These are phyloP conservation scores for Ophiostoma perfectum DNA, from an alignment of 2,329 filamentous ascomycete species.

Conservation along the genomic window DNA sequence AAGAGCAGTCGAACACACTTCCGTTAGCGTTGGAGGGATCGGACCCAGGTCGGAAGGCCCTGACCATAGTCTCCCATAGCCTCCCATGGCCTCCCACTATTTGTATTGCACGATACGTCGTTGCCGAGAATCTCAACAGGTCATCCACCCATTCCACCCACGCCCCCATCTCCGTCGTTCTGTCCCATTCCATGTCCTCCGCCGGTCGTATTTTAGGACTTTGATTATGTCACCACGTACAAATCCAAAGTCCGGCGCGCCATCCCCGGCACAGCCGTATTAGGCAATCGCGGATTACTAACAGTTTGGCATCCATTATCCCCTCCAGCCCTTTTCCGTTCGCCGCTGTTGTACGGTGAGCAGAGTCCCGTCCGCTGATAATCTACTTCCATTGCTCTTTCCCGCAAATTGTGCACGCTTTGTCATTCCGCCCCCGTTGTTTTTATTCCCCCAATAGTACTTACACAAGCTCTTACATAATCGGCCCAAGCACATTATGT, in stretches of 20 bases:
- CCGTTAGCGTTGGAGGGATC: slow-evolving; percentile 12
- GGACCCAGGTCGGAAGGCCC: slow-evolving; percentile 11
- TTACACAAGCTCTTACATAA: neutral
- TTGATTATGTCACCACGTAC: neutral
- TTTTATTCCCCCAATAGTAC: neutral
- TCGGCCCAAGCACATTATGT: neutral
- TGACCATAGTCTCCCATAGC: neutral
- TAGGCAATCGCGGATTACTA: too few species aligned
- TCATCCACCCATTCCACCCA: slow-evolving; percentile 16
- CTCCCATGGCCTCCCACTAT: neutral
- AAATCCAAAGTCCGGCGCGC: too few species aligned
- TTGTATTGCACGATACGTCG: neutral
- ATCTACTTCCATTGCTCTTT: neutral
- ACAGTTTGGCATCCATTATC: too few species aligned
- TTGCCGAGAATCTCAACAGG: slow-evolving; percentile 11
- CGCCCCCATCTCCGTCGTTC: slow-evolving; percentile 13
- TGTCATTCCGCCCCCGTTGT: neutral
- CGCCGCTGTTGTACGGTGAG: neutral
- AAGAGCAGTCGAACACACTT: slow-evolving; percentile 4
- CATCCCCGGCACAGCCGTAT: too few species aligned
- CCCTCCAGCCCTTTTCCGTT: too few species aligned
- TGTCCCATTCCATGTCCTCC: neutral
- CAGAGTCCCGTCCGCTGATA: neutral
- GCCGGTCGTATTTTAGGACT: neutral
- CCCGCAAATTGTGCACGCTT: neutral